phyloP scores from a whole-genome alignment of 176 grass and related monocot genomes.

The Ampelocalamus luodianensis region DNA sequence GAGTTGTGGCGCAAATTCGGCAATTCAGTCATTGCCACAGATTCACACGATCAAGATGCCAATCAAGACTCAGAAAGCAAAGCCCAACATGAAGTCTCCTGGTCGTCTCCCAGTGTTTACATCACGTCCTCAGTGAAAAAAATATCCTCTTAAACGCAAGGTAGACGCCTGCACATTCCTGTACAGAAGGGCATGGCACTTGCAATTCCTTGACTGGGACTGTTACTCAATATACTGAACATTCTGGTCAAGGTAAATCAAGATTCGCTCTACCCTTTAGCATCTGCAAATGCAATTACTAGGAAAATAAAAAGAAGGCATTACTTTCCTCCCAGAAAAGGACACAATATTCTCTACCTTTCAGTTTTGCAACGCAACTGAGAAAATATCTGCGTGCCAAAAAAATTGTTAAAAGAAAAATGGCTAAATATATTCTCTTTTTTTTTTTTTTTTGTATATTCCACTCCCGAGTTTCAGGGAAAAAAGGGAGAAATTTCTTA shows the following conservation, averaged over 20 bases:
- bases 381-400: conserved; percentile 18
- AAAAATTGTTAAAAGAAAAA: background rate
- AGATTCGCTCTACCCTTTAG: background rate
- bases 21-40: background rate
- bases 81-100: background rate
- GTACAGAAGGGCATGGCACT: background rate
- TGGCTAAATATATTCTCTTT: background rate
- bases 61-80: background rate
- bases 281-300: background rate
- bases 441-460: background rate
- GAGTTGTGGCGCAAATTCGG: background rate
- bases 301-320: background rate
- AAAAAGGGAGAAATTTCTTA: background rate
- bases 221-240: background rate
- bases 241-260: background rate
- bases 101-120: background rate
- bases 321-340: conserved; percentile 2
- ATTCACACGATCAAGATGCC: background rate
- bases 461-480: background rate
- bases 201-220: background rate
- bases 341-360: background rate
- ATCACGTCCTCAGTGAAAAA: background rate
- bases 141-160: background rate
- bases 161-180: background rate
- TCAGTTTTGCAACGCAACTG: background rate